These are phyloP conservation scores for Solidago caesia DNA, from an alignment of 129 eudicot species.

Conservation along the genomic window DNA sequence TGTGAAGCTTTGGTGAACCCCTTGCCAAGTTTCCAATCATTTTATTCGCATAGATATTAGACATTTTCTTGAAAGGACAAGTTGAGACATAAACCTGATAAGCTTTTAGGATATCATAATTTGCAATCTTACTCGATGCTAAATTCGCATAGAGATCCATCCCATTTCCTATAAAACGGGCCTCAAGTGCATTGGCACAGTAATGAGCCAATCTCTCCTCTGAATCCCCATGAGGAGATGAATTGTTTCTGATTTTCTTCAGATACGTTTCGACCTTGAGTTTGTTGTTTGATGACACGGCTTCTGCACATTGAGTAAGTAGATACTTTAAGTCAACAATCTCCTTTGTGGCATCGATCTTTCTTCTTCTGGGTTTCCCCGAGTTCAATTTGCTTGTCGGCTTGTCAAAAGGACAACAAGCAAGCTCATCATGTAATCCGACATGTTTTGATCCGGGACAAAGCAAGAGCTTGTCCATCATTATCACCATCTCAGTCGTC, in stretches of 20 bases:
- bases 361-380: conserved; percentile 39
- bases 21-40: conserved; percentile 37
- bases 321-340: conserved; percentile 41
- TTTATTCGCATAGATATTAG: conserved; percentile 48
- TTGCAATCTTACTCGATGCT: conserved; percentile 22
- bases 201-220: conserved; percentile 44
- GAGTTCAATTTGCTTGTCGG: conserved; percentile 12
- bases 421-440: conserved; percentile 36
- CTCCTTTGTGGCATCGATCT: conserved; percentile 19
- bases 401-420: conserved; percentile 31
- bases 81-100: conserved; percentile 43
- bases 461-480: conserved; percentile 49
- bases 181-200: conserved; percentile 50
- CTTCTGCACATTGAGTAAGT: conserved; percentile 46
- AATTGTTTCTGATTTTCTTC: conserved; percentile 37
- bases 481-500: conserved; percentile 18
- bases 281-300: conserved; percentile 38
- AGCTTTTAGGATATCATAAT: conserved; percentile 39
- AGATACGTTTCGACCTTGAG: conserved; percentile 18
- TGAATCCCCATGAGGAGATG: conserved; percentile 43
- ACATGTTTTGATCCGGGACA: conserved; percentile 40
- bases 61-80: conserved; percentile 59
- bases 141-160: conserved; percentile 32
- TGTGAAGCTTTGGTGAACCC: conserved; percentile 52
- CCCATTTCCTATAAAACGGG: conserved; percentile 42